phyloP scores from a whole-genome alignment of 108 stramenopile species.

The Skeletonema grethae region DNA sequence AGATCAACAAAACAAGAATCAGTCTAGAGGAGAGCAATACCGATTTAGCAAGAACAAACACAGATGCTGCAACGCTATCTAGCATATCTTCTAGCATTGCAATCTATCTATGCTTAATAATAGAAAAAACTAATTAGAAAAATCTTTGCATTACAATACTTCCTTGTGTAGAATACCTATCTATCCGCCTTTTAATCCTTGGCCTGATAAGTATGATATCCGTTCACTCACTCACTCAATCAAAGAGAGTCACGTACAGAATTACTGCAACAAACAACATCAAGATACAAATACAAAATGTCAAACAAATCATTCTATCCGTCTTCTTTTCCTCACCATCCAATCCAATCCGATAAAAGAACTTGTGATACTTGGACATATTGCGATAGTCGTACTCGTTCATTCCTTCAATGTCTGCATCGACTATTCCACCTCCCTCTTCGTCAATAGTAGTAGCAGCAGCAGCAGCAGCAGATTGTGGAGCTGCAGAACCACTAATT shows the following conservation, averaged over 20 bases:
- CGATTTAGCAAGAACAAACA: too few species aligned
- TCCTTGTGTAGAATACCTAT: too few species aligned
- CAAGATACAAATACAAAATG: not conserved
- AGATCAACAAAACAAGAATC: too few species aligned
- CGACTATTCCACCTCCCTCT: not conserved
- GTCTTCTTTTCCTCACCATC: not conserved
- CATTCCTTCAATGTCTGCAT: not conserved
- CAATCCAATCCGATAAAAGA: not conserved
- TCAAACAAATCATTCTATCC: not conserved
- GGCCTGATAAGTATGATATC: not conserved
- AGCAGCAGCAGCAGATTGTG: too few species aligned
- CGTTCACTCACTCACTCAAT: not conserved
- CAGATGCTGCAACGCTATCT: too few species aligned
- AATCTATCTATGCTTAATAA: not conserved
- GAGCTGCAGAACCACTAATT: not conserved
- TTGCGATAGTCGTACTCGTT: not conserved
- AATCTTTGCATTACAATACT: too few species aligned
- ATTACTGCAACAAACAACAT: not conserved
- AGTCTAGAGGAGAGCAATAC: too few species aligned
- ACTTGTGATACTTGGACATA: not conserved
- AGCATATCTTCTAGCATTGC: too few species aligned
- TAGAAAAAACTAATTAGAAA: not conserved
- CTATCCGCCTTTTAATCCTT: not conserved
- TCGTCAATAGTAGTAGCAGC: not conserved
- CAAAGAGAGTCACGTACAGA: not conserved